Evolutionary conservation across 2,329 filamentous ascomycete species (phyloP), one percentile per base, ranked within the genome.

Genomic region (Emergomyces orientalis): DNA sequence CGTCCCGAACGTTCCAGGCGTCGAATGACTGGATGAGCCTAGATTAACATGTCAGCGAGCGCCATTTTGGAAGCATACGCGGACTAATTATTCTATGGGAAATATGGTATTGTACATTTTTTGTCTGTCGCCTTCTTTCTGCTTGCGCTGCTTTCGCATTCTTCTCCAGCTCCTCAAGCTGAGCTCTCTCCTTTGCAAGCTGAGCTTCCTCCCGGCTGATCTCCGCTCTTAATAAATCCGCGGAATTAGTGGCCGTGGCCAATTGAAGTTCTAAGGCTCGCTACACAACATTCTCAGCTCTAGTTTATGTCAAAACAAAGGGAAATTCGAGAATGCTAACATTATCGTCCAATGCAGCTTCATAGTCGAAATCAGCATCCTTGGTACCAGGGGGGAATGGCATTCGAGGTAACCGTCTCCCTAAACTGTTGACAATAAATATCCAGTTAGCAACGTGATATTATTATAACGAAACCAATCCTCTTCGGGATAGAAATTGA

Each of bases 351-450:
- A 79, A 69, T 5, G 74, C 76, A 59, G 74, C 70, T 63, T 79
- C 77, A 54, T 77, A 77, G 65, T 79, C 76, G 65, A 79, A 79
- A 59, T 71, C 72, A 0, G 72, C 71, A 51, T 77, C 76, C 61
- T 77, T 77, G 13, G 75, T 74, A 32, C 72, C 69, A 5, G 76
- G 76, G 1, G 77, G 77, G 64, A 79, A 79, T 6, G 77, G 76
- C 77, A 79, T 79, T 64, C 75, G 72, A 43, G 77, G 77, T 3
- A 79, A 70, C 51, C 77, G 72, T 66, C 73, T 75, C 27, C 71
- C 72, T 61, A 78, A 69, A 63, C 76, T 78, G 49, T 62, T 57
- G 27, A n/a, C 25, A 43, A 17, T n/a, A 13, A 61, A 39, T 41
- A 59, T 52, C n/a, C 27, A 11, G 52, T 59, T 34, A 59, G 39